These are phyloP conservation scores for Hypsizygus marmoreus DNA, from an alignment of 768 basidiomycete species.

Conservation along the genomic window DNA sequence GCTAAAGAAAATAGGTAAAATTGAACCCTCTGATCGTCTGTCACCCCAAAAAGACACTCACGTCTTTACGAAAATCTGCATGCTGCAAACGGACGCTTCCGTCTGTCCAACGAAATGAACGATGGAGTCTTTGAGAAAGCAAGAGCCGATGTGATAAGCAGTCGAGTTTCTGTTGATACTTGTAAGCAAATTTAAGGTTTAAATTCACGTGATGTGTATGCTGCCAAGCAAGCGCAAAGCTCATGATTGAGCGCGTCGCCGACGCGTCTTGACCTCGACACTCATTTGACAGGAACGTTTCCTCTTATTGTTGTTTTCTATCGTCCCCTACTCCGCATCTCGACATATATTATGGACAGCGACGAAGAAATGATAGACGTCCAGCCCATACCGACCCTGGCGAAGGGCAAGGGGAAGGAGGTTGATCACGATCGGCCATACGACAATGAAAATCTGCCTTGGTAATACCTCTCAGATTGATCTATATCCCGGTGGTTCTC, in stretches of 20 bases:
- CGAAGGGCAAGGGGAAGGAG: conserved; percentile 76
- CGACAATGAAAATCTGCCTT: conserved; percentile 77
- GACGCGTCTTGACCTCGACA: conserved; percentile 11
- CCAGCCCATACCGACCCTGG: conserved; percentile 35
- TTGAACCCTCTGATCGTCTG: too few species aligned
- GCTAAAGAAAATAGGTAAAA: too few species aligned
- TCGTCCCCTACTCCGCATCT: not conserved
- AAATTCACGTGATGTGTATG: conserved; percentile 2
- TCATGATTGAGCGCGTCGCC: conserved; percentile 8
- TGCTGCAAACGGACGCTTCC: conserved; percentile 64
- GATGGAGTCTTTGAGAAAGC: conserved; percentile 95
- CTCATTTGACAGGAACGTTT: too few species aligned
- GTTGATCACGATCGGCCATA: conserved; percentile 38
- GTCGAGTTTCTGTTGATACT: conserved; percentile 17
- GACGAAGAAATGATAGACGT: conserved; percentile 62
- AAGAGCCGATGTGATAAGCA: conserved; percentile 45
- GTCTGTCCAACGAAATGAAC: conserved; percentile 89
- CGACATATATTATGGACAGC: conserved; percentile 47
- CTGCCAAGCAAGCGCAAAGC: conserved; percentile 12
- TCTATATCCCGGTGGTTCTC: conserved; percentile 8
- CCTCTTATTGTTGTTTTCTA: not conserved
- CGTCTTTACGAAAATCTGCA: conserved; percentile 99
- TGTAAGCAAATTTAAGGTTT: conserved; percentile 17
- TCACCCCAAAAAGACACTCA: too few species aligned
- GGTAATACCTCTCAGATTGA: conserved; percentile 49